Percentiles rank a stretch among this genome's conserved stretches.
These are phyloP conservation scores for Rhododendron henanense DNA, from an alignment of 148 eudicot species.

Conservation along the genomic window DNA sequence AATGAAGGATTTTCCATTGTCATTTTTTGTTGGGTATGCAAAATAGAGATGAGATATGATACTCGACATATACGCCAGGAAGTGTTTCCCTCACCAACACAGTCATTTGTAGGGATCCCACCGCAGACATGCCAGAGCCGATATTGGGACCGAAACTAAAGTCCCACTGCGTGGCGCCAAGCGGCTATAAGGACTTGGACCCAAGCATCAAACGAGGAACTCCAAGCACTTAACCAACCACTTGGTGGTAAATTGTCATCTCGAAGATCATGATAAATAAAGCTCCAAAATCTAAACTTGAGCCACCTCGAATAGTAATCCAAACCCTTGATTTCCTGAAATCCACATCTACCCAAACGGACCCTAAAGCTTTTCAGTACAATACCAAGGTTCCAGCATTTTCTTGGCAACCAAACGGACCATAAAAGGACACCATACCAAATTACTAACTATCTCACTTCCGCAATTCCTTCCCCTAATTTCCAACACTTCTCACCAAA, in stretches of 20 bases:
- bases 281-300: background rate
- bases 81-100: background rate
- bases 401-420: conserved; percentile 5
- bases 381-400: background rate
- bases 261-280: background rate
- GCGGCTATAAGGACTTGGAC: background rate
- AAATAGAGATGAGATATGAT: background rate
- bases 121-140: background rate
- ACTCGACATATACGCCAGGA: background rate
- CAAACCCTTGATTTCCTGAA: background rate
- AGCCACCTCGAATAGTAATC: background rate
- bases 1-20: background rate
- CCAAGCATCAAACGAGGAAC: background rate
- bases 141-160: background rate
- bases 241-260: background rate
- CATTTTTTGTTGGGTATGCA: background rate
- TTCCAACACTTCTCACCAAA: background rate
- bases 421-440: background rate
- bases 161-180: background rate
- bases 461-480: background rate
- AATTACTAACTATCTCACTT: background rate
- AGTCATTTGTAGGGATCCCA: background rate
- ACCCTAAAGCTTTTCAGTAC: background rate
- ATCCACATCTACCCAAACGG: background rate
- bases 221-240: background rate